phyloP scores from a whole-genome alignment of 1,284 basidiomycete species.

The Hymenochaete sp. region DNA sequence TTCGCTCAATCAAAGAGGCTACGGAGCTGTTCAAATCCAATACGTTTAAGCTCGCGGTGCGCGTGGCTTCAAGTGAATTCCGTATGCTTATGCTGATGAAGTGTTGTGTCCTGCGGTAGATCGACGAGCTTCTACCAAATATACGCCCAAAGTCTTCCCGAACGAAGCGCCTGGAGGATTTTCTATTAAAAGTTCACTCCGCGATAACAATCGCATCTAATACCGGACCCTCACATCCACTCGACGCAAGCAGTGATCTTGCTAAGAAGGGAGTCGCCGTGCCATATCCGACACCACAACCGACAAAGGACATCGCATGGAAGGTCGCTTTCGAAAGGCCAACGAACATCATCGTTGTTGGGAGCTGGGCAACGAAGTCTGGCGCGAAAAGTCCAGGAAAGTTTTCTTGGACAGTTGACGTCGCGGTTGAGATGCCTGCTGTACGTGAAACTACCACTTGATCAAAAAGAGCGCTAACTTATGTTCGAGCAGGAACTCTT shows the following conservation, averaged over 20 bases:
- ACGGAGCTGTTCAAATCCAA: slow-evolving; percentile 75
- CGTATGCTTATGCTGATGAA: not conserved
- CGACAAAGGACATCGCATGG: slow-evolving; percentile 68
- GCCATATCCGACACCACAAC: slow-evolving; percentile 55
- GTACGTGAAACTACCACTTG: slow-evolving; percentile 37
- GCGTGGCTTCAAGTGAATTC: too few species aligned
- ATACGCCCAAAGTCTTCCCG: slow-evolving; percentile 60
- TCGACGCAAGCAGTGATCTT: slow-evolving; percentile 47
- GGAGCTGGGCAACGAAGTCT: slow-evolving; percentile 67
- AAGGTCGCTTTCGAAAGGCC: slow-evolving; percentile 66
- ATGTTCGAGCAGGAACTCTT: slow-evolving; percentile 52
- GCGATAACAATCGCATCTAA: slow-evolving; percentile 51
- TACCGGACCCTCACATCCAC: slow-evolving; percentile 54
- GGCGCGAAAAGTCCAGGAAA: slow-evolving; percentile 58
- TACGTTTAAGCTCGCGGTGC: slow-evolving; percentile 74
- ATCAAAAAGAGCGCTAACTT: not conserved
- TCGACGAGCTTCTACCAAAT: slow-evolving; percentile 73
- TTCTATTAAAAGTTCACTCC: slow-evolving; percentile 53
- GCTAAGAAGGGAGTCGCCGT: slow-evolving; percentile 44
- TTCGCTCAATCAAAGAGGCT: slow-evolving; percentile 69
- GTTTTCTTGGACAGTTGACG: slow-evolving; percentile 64
- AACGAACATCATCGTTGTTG: slow-evolving; percentile 58
- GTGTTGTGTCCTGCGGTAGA: slow-evolving; percentile 36
- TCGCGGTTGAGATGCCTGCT: slow-evolving; percentile 81
- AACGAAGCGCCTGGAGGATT: slow-evolving; percentile 49